Evolutionary conservation across 2,329 filamentous ascomycete genomes (phyloP).

Genomic region (Herpotrichia juniperi): DNA sequence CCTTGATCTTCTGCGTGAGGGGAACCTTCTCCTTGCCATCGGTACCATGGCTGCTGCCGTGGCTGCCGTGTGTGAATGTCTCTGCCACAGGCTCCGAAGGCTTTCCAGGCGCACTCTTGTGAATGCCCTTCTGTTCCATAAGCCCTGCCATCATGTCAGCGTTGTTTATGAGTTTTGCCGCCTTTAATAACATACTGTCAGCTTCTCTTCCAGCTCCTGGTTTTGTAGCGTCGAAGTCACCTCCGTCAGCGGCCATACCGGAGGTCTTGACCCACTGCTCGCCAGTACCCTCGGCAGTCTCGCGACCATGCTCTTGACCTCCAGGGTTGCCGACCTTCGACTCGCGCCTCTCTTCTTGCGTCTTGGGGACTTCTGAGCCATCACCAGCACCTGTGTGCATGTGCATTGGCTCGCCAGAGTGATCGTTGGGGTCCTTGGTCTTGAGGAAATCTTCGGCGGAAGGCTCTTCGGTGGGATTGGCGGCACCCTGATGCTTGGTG

Average conservation of each 20-base stretch:
- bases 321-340: constrained; percentile 24
- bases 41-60: constrained; percentile 14
- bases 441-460: constrained; percentile 21
- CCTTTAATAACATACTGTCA: constrained; percentile 58
- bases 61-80: constrained; percentile 14
- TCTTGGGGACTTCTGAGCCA: constrained; percentile 8
- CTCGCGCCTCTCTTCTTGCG: constrained; percentile 17
- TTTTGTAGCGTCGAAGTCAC: constrained; percentile 66
- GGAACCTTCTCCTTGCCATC: constrained; percentile 54
- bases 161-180: constrained; percentile 29
- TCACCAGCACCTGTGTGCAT: constrained; percentile 21
- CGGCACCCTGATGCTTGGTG: constrained; percentile 45
- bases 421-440: constrained; percentile 27
- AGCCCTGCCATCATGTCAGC: constrained; percentile 54
- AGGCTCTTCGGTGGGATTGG: constrained; percentile 36
- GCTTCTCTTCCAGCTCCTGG: constrained; percentile 71
- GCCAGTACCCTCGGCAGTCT: constrained; percentile 52
- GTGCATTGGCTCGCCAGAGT: constrained; percentile 31
- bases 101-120: constrained; percentile 35
- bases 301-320: constrained; percentile 29
- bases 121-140: constrained; percentile 60
- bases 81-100: constrained; percentile 17
- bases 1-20: constrained; percentile 70
- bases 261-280: constrained; percentile 63
- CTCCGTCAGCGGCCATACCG: constrained; percentile 68